A percentile compares a stretch with the other conserved stretches of the same genome.
Conservation (phyloP, 768 basidiomycete species). For the Rhizopogon sp. region DNA sequence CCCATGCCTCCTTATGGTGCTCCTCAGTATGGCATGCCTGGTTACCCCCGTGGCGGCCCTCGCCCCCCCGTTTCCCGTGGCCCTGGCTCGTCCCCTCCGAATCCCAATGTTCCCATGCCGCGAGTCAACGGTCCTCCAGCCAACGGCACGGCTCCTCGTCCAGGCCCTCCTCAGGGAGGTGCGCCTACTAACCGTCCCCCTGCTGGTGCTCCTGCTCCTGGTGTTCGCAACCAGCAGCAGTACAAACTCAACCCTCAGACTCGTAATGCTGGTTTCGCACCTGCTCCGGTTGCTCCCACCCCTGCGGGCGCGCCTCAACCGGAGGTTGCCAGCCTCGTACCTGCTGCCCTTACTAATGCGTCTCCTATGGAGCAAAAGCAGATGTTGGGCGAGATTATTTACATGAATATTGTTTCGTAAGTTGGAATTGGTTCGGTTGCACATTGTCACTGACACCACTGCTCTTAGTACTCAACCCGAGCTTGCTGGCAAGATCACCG, state of each 20-base stretch:
- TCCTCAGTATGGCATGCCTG: slow-evolving; percentile 71
- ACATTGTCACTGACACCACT: slow-evolving; percentile 9
- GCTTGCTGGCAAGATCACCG: slow-evolving; percentile 96
- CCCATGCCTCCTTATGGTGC: slow-evolving; percentile 71
- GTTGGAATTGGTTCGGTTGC: slow-evolving; percentile 21
- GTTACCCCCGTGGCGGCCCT: slow-evolving; percentile 56
- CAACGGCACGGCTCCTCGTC: slow-evolving; percentile 50
- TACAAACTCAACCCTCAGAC: slow-evolving; percentile 32
- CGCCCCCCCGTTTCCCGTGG: slow-evolving; percentile 64
- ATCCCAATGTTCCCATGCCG: slow-evolving; percentile 56
- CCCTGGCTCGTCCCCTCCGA: slow-evolving; percentile 66
- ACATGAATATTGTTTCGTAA: slow-evolving; percentile 82
- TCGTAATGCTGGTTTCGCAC: slow-evolving; percentile 24
- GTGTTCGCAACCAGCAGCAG: slow-evolving; percentile 27
- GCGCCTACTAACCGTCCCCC: slow-evolving; percentile 39
- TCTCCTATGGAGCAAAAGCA: slow-evolving; percentile 92
- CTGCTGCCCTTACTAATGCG: slow-evolving; percentile 56
- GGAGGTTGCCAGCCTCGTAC: slow-evolving; percentile 52
- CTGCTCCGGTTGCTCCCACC: slow-evolving; percentile 25
- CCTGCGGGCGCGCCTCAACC: slow-evolving; percentile 39
- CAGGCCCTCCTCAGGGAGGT: slow-evolving; percentile 32
- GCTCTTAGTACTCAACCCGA: slow-evolving; percentile 72
- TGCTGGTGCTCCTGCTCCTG: slow-evolving; percentile 42
- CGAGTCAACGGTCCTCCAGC: slow-evolving; percentile 58
- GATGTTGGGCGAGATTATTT: slow-evolving; percentile 95